phyloP scores from a whole-genome alignment of 352 stramenopile species.

The Phytophthora brassicae region DNA sequence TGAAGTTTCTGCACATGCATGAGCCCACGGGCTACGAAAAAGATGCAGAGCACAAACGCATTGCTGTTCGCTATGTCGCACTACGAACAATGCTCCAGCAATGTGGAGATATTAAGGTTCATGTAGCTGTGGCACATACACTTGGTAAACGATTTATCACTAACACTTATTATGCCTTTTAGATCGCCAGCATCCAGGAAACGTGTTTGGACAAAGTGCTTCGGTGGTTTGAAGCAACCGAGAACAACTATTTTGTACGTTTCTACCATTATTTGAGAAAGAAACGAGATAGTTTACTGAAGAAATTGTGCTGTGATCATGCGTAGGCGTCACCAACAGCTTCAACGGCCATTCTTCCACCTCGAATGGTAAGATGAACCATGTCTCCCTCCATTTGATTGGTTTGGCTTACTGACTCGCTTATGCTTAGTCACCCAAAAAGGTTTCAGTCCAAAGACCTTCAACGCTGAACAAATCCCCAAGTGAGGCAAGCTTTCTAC shows the following conservation, averaged over 20 bases:
- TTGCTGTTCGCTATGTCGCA: slow-evolving; percentile 51
- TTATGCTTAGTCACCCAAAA: slow-evolving; percentile 50
- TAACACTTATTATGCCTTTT: neutral
- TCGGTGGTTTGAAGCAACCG: slow-evolving; percentile 60
- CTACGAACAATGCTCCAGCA: slow-evolving; percentile 56
- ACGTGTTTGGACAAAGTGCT: slow-evolving; percentile 52
- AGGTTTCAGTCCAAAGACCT: slow-evolving; percentile 8
- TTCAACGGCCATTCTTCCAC: slow-evolving; percentile 50
- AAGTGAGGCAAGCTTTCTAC: slow-evolving; percentile 22
- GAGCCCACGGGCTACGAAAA: slow-evolving; percentile 61
- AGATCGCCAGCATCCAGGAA: slow-evolving; percentile 51
- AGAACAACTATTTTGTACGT: slow-evolving; percentile 24
- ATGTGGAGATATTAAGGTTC: slow-evolving; percentile 57
- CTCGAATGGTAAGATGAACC: slow-evolving; percentile 51
- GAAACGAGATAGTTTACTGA: neutral
- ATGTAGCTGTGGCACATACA: no score
- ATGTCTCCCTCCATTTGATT: neutral
- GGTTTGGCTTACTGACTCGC: no score
- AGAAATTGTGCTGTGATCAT: neutral
- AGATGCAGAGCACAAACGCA: slow-evolving; percentile 55
- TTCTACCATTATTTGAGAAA: neutral
- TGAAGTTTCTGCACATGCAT: slow-evolving; percentile 59
- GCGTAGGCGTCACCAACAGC: slow-evolving; percentile 21
- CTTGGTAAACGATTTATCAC: neutral
- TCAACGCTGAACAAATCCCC: slow-evolving; percentile 20